Evolutionary conservation across 768 basidiomycete genomes (phyloP).

Genomic region (Phylloporus sp.): DNA sequence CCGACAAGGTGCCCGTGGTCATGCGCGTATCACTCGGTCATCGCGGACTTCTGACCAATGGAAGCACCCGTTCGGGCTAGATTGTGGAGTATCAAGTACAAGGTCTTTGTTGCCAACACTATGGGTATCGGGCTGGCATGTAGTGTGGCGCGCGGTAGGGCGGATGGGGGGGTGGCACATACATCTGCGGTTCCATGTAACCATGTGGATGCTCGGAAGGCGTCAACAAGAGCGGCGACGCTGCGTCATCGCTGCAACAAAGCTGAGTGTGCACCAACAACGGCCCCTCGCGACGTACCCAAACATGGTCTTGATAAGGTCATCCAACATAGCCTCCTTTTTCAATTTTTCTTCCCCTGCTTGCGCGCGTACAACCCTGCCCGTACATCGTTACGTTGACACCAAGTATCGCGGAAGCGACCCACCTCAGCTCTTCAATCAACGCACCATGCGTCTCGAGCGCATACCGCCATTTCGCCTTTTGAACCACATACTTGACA

Average conservation of each 20-base stretch:
- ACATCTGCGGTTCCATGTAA: conserved; percentile 7
- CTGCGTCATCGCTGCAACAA: conserved; percentile 25
- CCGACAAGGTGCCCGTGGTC: background rate
- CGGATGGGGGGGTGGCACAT: conserved; percentile 8
- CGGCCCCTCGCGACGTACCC: conserved; percentile 38
- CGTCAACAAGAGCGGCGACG: conserved; percentile 13
- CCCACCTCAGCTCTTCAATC: conserved; percentile 54
- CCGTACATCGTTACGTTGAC: background rate
- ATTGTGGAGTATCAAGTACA: background rate
- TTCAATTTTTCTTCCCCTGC: conserved; percentile 48
- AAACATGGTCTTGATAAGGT: conserved; percentile 45
- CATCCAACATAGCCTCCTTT: conserved; percentile 62
- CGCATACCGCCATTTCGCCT: conserved; percentile 74
- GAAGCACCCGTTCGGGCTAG: background rate
- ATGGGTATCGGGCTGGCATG: conserved; percentile 12
- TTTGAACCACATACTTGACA: conserved; percentile 62
- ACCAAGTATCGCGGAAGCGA: background rate
- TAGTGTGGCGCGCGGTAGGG: conserved; percentile 12
- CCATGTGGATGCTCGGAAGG: conserved; percentile 3
- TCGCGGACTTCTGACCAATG: background rate
- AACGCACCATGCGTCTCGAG: conserved; percentile 64
- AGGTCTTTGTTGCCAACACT: background rate
- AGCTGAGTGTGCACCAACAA: background rate
- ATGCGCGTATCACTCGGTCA: background rate
- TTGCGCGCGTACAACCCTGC: conserved; percentile 46